phyloP scores from a whole-genome alignment of 768 basidiomycete genomes.

The Podaxis sp. region DNA sequence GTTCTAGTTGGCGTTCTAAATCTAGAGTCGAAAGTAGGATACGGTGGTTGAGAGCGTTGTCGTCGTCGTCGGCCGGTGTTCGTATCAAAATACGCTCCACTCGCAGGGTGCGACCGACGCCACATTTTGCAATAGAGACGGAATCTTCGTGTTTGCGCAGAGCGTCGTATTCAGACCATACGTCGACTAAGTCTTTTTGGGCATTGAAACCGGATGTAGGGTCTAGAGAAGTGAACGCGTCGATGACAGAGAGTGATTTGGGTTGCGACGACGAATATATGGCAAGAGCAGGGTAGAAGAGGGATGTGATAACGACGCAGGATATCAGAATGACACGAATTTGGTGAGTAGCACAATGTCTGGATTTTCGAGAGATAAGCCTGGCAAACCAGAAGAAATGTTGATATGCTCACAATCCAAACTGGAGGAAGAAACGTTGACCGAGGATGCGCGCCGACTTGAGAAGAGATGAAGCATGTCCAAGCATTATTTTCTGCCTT shows the following conservation, averaged over 20 bases:
- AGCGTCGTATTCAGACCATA: slow-evolving; percentile 67
- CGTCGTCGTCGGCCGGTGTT: slow-evolving; percentile 42
- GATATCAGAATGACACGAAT: slow-evolving; percentile 87
- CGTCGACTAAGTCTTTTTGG: slow-evolving; percentile 62
- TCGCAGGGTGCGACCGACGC: slow-evolving; percentile 65
- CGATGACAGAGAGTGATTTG: slow-evolving; percentile 62
- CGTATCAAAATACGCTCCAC: slow-evolving; percentile 76
- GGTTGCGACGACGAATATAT: slow-evolving; percentile 76
- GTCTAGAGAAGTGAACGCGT: slow-evolving; percentile 55
- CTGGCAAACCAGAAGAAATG: neutral
- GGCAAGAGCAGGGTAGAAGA: slow-evolving; percentile 89
- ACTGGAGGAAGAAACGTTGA: slow-evolving; percentile 61
- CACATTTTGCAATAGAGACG: slow-evolving; percentile 69
- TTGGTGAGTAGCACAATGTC: slow-evolving; percentile 89
- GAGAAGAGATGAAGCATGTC: slow-evolving; percentile 26
- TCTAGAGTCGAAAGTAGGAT: slow-evolving; percentile 63
- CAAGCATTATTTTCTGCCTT: slow-evolving; percentile 14
- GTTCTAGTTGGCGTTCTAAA: slow-evolving; percentile 57
- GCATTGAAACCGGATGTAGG: slow-evolving; percentile 50
- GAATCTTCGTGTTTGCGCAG: slow-evolving; percentile 70
- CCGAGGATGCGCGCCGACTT: slow-evolving; percentile 41
- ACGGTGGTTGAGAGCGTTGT: slow-evolving; percentile 54
- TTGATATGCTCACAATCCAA: slow-evolving; percentile 67
- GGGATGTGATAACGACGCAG: slow-evolving; percentile 81
- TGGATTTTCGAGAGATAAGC: slow-evolving; percentile 26